Conservation (phyloP, 495 filamentous ascomycete genomes). For the Hypomontagnella monticulosa region DNA sequence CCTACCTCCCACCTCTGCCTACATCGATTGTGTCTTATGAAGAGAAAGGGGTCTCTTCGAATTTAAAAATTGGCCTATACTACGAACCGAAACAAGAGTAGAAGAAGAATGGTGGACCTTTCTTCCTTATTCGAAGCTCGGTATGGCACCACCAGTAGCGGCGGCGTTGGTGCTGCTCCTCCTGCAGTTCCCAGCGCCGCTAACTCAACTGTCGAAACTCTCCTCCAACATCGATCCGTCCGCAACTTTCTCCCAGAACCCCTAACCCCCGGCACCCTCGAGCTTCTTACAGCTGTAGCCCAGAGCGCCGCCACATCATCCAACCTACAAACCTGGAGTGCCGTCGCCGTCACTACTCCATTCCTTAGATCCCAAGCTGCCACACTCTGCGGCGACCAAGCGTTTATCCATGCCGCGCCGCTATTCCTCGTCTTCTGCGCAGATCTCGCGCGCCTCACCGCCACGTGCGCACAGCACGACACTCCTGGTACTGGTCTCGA, state of each 20-base stretch:
- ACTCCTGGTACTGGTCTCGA: conserved; percentile 46
- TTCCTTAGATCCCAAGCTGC: conserved; percentile 61
- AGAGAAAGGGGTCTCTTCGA: background rate
- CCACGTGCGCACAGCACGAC: conserved; percentile 59
- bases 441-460: conserved; percentile 66
- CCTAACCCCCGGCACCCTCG: conserved; percentile 60
- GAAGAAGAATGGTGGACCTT: conserved; percentile 27
- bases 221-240: conserved; percentile 35
- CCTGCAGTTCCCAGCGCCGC: background rate
- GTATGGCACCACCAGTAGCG: conserved; percentile 25
- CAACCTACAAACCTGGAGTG: conserved; percentile 66
- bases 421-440: conserved; percentile 68
- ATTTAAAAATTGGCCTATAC: background rate
- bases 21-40: too few relatives aligned
- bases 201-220: conserved; percentile 31
- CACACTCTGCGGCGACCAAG: conserved; percentile 61
- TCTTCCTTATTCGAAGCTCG: conserved; percentile 32
- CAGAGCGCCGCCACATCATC: conserved; percentile 65
- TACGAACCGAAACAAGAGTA: background rate
- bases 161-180: conserved; percentile 3
- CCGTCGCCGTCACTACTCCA: conserved; percentile 67
- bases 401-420: conserved; percentile 62
- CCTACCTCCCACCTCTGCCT: conserved; percentile 1
- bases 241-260: conserved; percentile 31
- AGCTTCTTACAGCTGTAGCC: conserved; percentile 66